These are phyloP conservation scores for Oryza brachyantha DNA, from an alignment of 176 grass and related monocot species.

Conservation along the genomic window DNA sequence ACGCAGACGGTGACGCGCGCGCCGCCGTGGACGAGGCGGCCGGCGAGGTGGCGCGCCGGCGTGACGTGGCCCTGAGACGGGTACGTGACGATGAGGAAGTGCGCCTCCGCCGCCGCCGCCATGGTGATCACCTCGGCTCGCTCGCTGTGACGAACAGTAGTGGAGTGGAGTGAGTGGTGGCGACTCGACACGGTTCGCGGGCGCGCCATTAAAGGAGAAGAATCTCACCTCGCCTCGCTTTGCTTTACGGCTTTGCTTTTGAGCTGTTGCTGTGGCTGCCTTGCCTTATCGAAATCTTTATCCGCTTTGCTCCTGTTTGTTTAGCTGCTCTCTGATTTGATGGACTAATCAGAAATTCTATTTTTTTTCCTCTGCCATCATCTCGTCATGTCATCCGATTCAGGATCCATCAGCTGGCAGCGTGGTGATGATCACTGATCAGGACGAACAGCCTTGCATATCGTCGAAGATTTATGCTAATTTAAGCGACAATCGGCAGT, in stretches of 20 bases:
- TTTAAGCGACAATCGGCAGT: not conserved
- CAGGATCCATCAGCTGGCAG: not conserved
- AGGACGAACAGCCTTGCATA: not conserved
- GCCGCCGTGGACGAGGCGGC: constrained; percentile 24
- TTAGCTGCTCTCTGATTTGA: not conserved
- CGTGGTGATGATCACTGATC: too few relatives aligned
- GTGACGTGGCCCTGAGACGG: constrained; percentile 68
- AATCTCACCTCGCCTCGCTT: not conserved
- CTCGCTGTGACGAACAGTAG: not conserved
- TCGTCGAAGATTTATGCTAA: not conserved
- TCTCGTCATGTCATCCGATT: not conserved
- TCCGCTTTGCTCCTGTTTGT: not conserved
- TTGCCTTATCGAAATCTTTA: not conserved
- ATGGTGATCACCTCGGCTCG: not conserved
- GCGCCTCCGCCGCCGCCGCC: constrained; percentile 25
- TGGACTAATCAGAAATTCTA: not conserved
- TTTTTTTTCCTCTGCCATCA: too few relatives aligned
- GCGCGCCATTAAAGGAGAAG: not conserved
- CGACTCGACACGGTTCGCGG: constrained; percentile 14
- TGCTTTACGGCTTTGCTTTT: not conserved
- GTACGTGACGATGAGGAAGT: constrained; percentile 67
- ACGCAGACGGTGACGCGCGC: constrained; percentile 49
- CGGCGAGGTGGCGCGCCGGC: constrained; percentile 61
- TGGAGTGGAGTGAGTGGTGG: not conserved
- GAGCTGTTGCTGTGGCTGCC: too few relatives aligned